Conservation (phyloP, 345 rosid genomes). For the Ricinus communis region DNA sequence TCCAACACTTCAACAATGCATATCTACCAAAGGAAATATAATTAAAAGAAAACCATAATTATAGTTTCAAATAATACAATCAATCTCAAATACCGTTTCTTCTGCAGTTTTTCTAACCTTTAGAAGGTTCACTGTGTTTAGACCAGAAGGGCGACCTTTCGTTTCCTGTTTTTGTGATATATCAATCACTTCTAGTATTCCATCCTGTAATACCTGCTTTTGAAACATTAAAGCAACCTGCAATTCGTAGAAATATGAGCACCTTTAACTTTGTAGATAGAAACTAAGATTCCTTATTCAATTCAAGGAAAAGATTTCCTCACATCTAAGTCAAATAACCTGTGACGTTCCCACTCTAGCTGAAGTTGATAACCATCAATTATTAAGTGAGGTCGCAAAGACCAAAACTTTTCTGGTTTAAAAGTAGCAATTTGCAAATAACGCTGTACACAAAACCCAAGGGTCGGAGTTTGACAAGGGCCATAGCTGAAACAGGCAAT, state of each 20-base stretch:
- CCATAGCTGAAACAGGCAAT: slow-evolving; percentile 72
- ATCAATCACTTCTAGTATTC: slow-evolving; percentile 63
- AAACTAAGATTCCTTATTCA: slow-evolving; percentile 1
- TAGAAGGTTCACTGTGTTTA: slow-evolving; percentile 88
- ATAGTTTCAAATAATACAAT: not conserved
- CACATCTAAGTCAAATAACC: slow-evolving; percentile 85
- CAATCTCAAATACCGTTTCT: not conserved
- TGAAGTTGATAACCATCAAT: slow-evolving; percentile 75
- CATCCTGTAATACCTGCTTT: slow-evolving; percentile 67
- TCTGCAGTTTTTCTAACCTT: slow-evolving; percentile 53
- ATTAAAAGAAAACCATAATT: not conserved
- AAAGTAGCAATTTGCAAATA: slow-evolving; percentile 86
- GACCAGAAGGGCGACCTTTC: slow-evolving; percentile 85
- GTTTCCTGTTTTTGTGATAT: slow-evolving; percentile 77
- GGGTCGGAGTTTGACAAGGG: slow-evolving; percentile 97
- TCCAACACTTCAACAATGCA: not conserved
- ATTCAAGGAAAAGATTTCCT: slow-evolving; percentile 32
- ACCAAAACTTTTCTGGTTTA: slow-evolving; percentile 88
- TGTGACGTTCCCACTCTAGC: slow-evolving; percentile 91
- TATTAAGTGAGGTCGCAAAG: slow-evolving; percentile 55
- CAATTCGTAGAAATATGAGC: slow-evolving; percentile 24
- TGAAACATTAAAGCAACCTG: slow-evolving; percentile 85
- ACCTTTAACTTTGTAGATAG: not conserved
- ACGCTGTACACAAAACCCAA: slow-evolving; percentile 93
- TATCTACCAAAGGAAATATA: not conserved